These are phyloP conservation scores for Trapa incisa DNA, from an alignment of 345 rosid genomes.

Conservation along the genomic window DNA sequence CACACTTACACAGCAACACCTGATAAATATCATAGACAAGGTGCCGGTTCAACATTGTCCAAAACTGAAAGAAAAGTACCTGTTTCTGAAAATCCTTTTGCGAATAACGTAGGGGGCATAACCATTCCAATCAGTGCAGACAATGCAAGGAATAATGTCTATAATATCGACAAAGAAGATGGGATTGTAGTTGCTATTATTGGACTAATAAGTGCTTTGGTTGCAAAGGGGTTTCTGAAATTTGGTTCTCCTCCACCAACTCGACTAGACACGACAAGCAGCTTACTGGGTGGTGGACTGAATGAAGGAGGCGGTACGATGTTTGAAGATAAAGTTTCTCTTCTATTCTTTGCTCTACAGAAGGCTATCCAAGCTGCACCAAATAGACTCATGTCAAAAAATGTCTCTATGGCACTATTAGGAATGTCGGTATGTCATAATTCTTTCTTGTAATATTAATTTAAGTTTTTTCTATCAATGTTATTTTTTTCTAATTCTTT, in stretches of 20 bases:
- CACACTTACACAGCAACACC: slow-evolving; percentile 23
- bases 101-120: slow-evolving; percentile 80
- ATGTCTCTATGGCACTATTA: slow-evolving; percentile 73
- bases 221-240: slow-evolving; percentile 65
- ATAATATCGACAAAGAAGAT: slow-evolving; percentile 75
- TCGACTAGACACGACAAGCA: slow-evolving; percentile 48
- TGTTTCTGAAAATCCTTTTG: slow-evolving; percentile 42
- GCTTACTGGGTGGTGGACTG: slow-evolving; percentile 48
- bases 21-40: slow-evolving; percentile 19
- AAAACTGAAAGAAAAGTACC: slow-evolving; percentile 48
- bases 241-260: slow-evolving; percentile 33
- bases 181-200: slow-evolving; percentile 82
- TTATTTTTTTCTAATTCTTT: neutral
- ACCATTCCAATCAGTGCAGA: slow-evolving; percentile 86
- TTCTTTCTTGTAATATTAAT: slow-evolving; percentile 3
- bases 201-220: slow-evolving; percentile 77
- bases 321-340: slow-evolving; percentile 93
- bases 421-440: slow-evolving; percentile 76
- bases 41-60: slow-evolving; percentile 24
- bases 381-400: slow-evolving; percentile 73
- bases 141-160: slow-evolving; percentile 89
- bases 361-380: slow-evolving; percentile 94
- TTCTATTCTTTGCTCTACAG: slow-evolving; percentile 82
- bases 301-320: slow-evolving; percentile 68
- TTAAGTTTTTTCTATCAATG: neutral